Evolutionary conservation across 208 protist genomes (phyloP).

Genomic region (Trichomonas vaginalis): DNA sequence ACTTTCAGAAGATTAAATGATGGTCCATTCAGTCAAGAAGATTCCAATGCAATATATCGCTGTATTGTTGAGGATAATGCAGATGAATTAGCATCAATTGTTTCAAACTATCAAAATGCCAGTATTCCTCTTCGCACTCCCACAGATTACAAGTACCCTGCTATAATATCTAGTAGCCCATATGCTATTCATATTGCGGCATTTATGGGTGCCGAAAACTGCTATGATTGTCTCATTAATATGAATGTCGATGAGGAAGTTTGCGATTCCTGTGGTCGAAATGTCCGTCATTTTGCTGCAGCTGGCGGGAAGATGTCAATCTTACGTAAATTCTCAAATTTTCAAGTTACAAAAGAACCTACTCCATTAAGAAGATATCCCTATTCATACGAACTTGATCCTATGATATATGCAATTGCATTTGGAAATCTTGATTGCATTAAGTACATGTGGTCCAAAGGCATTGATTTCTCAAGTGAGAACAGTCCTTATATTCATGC

Average conservation of each 20-base stretch:
- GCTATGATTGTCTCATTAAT: background rate
- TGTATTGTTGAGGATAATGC: background rate
- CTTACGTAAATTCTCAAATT: background rate
- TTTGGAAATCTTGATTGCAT: background rate
- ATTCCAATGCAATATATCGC: background rate
- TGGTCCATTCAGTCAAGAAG: background rate
- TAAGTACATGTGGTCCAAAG: background rate
- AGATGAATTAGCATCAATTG: background rate
- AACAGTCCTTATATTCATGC: background rate
- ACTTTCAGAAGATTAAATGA: too few species aligned
- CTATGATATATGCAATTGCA: background rate
- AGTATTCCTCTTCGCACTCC: too few species aligned
- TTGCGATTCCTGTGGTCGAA: background rate
- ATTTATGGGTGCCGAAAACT: background rate
- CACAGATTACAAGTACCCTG: too few species aligned
- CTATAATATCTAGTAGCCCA: background rate
- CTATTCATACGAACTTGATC: too few species aligned
- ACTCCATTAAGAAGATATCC: too few species aligned
- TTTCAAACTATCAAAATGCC: background rate
- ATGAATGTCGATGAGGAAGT: background rate
- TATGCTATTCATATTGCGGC: background rate
- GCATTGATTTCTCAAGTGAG: background rate
- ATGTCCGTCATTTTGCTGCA: background rate
- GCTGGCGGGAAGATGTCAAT: background rate
- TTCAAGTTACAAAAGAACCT: too few species aligned